Evolutionary conservation across 306 rosid genomes (phyloP), one percentile per base, ranked within the genome.

Genomic region (Argentina anserina): DNA sequence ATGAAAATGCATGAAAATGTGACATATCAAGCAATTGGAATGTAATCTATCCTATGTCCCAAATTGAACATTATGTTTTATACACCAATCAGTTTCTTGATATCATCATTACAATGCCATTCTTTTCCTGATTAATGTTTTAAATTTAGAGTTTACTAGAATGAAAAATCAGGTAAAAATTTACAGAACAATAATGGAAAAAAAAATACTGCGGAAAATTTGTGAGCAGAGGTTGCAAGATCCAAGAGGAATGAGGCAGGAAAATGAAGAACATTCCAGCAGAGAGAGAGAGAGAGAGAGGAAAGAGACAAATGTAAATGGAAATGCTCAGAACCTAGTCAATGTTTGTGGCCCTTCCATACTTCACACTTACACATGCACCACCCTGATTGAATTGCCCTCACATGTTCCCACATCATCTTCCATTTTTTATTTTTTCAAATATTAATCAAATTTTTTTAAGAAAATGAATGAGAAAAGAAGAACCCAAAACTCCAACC

Each of bases 201-300:
- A 14, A 28, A 28, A 2, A 29, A 11, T 18, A 33, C 18, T 7
- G 75, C 18, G 29, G 55, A 4, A 28, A 28, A 41, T 36, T 3
- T 46, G 15, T 40, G 26, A 28, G 75, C 23, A 55, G 66, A 55
- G 25, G 7, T 61, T 61, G 26, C 61, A 56, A 46, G 70, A 60
- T 29, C 17, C 42, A 41, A 47, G 65, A 75, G 58, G 58, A 36
- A 59, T 65, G 13, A 64, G 18, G 58, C 36, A 43, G 39, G 39
- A 59, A 62, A 61, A 31, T n/a, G n/a, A 64, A 75, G 89, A 87
- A 88, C 89, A 87, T 87, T 87, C 87, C 82, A 79, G 84, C 77
- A 70, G 39, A 39, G 53, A 71, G 40, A 70, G 79, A 83, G 36
- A 70, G 39, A 39, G 53, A 71, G 40, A 70, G 79, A 83, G 36